These are phyloP conservation scores for Fusarium sororula DNA, from an alignment of 2,329 filamentous ascomycete species.

Conservation along the genomic window DNA sequence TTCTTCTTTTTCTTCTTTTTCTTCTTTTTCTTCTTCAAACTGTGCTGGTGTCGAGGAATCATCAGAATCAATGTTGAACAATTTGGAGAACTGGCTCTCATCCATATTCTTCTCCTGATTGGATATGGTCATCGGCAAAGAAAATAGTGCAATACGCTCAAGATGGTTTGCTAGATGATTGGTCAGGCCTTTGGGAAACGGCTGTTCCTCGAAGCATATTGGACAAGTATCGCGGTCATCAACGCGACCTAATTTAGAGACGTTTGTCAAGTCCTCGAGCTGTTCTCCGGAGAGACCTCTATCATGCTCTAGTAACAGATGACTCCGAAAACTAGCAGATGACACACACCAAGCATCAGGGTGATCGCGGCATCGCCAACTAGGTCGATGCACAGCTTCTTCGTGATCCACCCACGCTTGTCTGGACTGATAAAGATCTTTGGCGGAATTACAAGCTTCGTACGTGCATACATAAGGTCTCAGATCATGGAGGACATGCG, in stretches of 20 bases:
- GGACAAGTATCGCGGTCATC: background rate
- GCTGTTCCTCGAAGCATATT: background rate
- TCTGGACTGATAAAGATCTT: background rate
- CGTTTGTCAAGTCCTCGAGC: rapidly evolving
- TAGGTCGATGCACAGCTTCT: background rate
- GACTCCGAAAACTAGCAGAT: rapidly evolving
- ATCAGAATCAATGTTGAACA: rapidly evolving
- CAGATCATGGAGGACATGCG: background rate
- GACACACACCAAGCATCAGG: rapidly evolving
- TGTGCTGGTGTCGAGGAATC: rapidly evolving
- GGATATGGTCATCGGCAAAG: rapidly evolving
- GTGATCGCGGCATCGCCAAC: background rate
- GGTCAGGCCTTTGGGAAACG: background rate
- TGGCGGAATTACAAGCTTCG: rapidly evolving
- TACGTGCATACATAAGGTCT: background rate
- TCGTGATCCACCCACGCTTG: background rate
- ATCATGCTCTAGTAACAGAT: background rate
- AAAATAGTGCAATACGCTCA: background rate
- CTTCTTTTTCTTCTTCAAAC: background rate
- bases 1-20: background rate
- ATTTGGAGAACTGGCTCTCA: rapidly evolving
- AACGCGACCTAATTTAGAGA: background rate
- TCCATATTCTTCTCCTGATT: rapidly evolving
- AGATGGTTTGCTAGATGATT: background rate
- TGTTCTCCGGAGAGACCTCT: rapidly evolving